A percentile compares a stretch with the other conserved stretches of the same genome.
Evolutionary conservation across 352 stramenopile species (phyloP).

Genomic region (Phytophthora capsici): DNA sequence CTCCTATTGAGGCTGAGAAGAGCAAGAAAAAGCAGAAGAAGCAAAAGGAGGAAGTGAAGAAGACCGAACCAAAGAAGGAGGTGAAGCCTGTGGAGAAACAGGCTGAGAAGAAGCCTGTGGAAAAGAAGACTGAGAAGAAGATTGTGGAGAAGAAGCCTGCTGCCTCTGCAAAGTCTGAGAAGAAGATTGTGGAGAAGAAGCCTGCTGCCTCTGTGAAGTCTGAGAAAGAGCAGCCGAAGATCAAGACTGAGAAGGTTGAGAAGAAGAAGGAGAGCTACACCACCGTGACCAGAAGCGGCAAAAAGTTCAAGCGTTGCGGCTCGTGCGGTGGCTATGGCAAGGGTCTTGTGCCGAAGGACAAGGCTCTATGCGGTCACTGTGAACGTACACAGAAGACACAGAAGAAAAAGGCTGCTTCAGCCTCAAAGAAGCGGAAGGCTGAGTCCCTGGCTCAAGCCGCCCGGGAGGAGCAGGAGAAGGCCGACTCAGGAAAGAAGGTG

Average conservation of each 20-base stretch:
- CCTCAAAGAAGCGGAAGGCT: slow-evolving; percentile 75
- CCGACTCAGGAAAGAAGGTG: slow-evolving; percentile 69
- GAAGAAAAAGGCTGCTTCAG: slow-evolving; percentile 58
- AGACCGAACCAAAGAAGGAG: slow-evolving; percentile 27
- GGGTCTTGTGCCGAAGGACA: slow-evolving; percentile 65
- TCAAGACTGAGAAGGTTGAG: slow-evolving; percentile 30
- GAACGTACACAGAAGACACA: slow-evolving; percentile 62
- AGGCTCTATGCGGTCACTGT: slow-evolving; percentile 77
- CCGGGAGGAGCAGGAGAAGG: slow-evolving; percentile 39
- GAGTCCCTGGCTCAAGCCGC: slow-evolving; percentile 40
- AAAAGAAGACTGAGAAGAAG: slow-evolving; percentile 12
- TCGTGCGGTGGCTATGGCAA: slow-evolving; percentile 80
- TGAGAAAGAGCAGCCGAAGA: slow-evolving; percentile 30
- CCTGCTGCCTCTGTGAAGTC: slow-evolving; percentile 21
- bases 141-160: slow-evolving; percentile 22
- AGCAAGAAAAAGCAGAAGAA: slow-evolving; percentile 30
- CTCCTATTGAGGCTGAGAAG: slow-evolving; percentile 29
- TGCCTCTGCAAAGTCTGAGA: slow-evolving; percentile 17
- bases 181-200: slow-evolving; percentile 25
- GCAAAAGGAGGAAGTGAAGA: slow-evolving; percentile 14
- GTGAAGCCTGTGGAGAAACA: slow-evolving; percentile 13
- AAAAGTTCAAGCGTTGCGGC: slow-evolving; percentile 78
- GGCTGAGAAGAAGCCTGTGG: slow-evolving; percentile 15
- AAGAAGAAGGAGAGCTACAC: slow-evolving; percentile 40
- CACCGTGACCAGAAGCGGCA: slow-evolving; percentile 63